Percentiles rank a stretch among this genome's conserved stretches.
Conservation (phyloP, 164 flowering plant species). For the Kalanchoe fedtschenkoi region DNA sequence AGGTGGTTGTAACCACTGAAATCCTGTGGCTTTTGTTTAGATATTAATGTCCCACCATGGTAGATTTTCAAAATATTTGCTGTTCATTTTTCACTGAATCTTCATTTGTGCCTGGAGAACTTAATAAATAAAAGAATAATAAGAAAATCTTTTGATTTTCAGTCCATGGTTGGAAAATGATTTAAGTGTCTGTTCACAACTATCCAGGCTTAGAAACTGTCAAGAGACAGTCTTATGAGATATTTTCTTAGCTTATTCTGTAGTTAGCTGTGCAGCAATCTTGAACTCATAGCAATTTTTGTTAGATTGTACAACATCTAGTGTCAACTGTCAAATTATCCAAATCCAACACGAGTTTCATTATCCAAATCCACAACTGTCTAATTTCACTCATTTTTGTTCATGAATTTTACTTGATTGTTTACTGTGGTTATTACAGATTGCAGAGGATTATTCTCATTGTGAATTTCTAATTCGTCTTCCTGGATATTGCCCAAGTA, state of each 20-base stretch:
- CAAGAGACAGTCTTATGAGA: background rate
- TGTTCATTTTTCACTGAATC: background rate
- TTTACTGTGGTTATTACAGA: constrained; percentile 32
- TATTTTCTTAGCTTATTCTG: background rate
- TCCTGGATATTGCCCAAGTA: constrained; percentile 99
- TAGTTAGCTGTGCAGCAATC: background rate
- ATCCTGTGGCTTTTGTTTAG: background rate
- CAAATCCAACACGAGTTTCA: background rate
- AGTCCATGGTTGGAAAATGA: background rate
- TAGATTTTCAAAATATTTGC: background rate
- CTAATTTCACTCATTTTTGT: background rate
- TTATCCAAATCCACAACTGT: background rate
- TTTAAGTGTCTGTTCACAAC: background rate
- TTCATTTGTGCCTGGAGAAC: background rate
- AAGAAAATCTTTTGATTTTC: background rate
- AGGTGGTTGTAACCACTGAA: background rate
- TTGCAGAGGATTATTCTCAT: constrained; percentile 96
- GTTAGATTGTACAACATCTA: too few species aligned
- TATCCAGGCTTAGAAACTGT: background rate
- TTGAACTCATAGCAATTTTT: too few species aligned
- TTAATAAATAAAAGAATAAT: background rate
- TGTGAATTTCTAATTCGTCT: constrained; percentile 89
- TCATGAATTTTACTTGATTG: background rate
- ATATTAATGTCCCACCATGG: background rate
- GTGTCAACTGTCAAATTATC: too few species aligned